A percentile compares a stretch with the other conserved stretches of the same genome.
Evolutionary conservation across 352 stramenopile species (phyloP).

Genomic region (Globisporangium splendens): DNA sequence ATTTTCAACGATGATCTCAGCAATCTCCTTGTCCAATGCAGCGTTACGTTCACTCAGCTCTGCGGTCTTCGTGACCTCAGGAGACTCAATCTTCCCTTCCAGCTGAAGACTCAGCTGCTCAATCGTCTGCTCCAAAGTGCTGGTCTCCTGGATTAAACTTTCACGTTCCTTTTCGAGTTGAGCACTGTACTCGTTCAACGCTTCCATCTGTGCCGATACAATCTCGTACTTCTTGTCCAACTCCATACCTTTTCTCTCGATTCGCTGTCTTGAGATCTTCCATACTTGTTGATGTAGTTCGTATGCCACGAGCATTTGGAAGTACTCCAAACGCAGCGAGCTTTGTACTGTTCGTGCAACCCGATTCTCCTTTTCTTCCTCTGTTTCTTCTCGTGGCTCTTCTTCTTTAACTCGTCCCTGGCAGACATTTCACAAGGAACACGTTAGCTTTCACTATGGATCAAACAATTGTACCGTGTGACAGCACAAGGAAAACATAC

Average conservation of each 20-base stretch:
- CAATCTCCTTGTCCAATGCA: conserved; percentile 69
- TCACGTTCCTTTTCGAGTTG: conserved; percentile 59
- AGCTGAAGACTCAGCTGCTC: conserved; percentile 58
- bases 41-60: conserved; percentile 49
- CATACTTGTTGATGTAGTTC: conserved; percentile 81
- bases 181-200: conserved; percentile 36
- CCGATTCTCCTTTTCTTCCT: conserved; percentile 66
- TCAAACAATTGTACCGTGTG: too few species aligned
- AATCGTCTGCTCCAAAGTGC: conserved; percentile 50
- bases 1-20: conserved; percentile 68
- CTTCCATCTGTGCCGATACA: conserved; percentile 42
- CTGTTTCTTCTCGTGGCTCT: conserved; percentile 54
- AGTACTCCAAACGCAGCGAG: conserved; percentile 69
- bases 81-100: conserved; percentile 52
- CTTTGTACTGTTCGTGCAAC: conserved; percentile 54
- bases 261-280: conserved; percentile 47
- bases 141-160: conserved; percentile 47
- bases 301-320: conserved; percentile 67
- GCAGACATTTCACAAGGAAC: not conserved
- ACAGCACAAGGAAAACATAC: conserved; percentile 30
- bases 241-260: conserved; percentile 43
- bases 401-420: conserved; percentile 66
- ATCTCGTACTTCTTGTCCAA: conserved; percentile 57
- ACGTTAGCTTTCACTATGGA: not conserved
- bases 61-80: conserved; percentile 53